A percentile compares a stretch with the other conserved stretches of the same genome.
phyloP scores from a whole-genome alignment of 108 stramenopile genomes.

The Cyclotella atomus region DNA sequence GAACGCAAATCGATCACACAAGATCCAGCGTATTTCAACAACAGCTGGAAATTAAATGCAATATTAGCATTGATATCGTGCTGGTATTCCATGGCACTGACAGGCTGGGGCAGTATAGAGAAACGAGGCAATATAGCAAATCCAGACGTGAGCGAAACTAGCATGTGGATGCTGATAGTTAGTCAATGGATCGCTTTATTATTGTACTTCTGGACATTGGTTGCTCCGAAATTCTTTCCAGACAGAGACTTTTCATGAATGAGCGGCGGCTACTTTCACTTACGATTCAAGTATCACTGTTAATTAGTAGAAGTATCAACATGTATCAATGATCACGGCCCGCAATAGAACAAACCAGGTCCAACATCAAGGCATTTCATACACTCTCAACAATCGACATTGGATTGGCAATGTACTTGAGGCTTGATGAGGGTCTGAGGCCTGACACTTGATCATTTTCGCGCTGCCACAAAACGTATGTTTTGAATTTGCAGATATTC shows the following conservation, averaged over 20 bases:
- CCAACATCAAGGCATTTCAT: too few relatives aligned
- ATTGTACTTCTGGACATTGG: slow-evolving; percentile 91
- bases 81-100: slow-evolving; percentile 92
- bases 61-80: slow-evolving; percentile 66
- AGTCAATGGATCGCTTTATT: slow-evolving; percentile 88
- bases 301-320: too few relatives aligned
- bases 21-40: slow-evolving; percentile 13
- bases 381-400: too few relatives aligned
- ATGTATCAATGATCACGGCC: too few relatives aligned
- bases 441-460: too few relatives aligned
- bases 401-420: too few relatives aligned
- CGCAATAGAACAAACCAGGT: too few relatives aligned
- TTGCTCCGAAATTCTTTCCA: slow-evolving; percentile 90
- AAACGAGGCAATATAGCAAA: slow-evolving; percentile 71
- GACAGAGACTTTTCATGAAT: slow-evolving; percentile 92
- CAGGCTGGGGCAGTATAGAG: slow-evolving; percentile 89
- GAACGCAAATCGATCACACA: background rate
- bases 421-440: too few relatives aligned
- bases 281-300: too few relatives aligned
- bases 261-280: too few relatives aligned
- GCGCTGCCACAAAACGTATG: too few relatives aligned
- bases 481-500: too few relatives aligned
- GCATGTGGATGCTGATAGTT: slow-evolving; percentile 93
- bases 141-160: slow-evolving; percentile 75
- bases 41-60: slow-evolving; percentile 89